Conservation (phyloP, 192 early-diverging fungal species). For the Lunasporangiospora selenospora region DNA sequence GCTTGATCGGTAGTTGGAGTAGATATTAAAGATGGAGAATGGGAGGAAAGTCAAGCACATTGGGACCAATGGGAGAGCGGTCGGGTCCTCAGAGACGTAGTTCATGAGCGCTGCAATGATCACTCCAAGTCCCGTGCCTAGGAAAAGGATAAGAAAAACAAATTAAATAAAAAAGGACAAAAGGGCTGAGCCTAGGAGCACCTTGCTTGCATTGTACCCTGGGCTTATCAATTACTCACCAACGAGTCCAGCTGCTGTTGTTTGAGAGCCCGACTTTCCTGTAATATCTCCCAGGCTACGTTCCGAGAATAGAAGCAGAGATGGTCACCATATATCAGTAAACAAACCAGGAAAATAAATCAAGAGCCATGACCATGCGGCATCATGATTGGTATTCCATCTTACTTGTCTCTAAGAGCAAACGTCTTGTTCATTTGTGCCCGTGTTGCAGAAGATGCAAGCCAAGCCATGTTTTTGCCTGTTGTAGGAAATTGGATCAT, state of each 20-base stretch:
- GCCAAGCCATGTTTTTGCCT: slow-evolving; percentile 84
- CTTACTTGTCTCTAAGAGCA: slow-evolving; percentile 71
- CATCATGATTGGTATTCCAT: neutral
- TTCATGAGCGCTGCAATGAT: slow-evolving; percentile 55
- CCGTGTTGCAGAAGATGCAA: slow-evolving; percentile 80
- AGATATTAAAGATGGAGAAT: slow-evolving; percentile 72
- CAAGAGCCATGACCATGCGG: neutral
- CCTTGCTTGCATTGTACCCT: too few relatives aligned
- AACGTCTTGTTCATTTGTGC: slow-evolving; percentile 86
- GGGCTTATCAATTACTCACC: slow-evolving; percentile 66
- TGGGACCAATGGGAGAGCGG: slow-evolving; percentile 52
- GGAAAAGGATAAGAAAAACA: neutral
- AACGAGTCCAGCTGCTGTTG: slow-evolving; percentile 81
- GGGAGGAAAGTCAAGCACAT: slow-evolving; percentile 74
- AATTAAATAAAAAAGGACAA: neutral
- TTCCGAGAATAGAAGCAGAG: neutral
- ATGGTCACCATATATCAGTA: neutral
- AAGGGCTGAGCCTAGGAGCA: too few relatives aligned
- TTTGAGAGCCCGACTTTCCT: slow-evolving; percentile 83
- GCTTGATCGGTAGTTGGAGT: slow-evolving; percentile 75
- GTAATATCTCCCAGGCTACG: slow-evolving; percentile 80
- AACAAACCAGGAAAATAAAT: too few relatives aligned
- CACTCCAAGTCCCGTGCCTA: slow-evolving; percentile 52
- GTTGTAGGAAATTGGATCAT: neutral
- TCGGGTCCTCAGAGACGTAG: slow-evolving; percentile 31